Evolutionary conservation across 805 yeast genomes (phyloP).

Genomic region (Kodamaea neixiangensis): DNA sequence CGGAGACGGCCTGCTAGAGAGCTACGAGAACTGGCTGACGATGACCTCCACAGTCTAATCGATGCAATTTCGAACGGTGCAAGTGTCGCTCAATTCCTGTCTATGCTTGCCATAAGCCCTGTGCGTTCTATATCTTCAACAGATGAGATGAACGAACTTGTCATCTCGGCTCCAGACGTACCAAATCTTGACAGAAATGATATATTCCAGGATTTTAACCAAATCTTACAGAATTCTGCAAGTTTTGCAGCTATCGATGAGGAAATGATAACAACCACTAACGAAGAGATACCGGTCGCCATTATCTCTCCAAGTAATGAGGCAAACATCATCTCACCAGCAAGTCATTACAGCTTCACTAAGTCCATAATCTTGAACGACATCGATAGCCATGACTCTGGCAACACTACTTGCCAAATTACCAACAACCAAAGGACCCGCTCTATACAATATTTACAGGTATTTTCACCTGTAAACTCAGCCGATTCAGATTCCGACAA

Average conservation of each 20-base stretch:
- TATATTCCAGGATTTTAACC: neutral
- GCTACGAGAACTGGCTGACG: neutral
- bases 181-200: neutral
- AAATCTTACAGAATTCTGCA: slow-evolving; percentile 2
- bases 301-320: neutral
- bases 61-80: slow-evolving; percentile 7
- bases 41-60: slow-evolving; percentile 5
- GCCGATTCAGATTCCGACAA: neutral
- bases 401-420: neutral
- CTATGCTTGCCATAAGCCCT: neutral
- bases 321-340: neutral
- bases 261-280: neutral
- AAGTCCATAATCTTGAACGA: neutral
- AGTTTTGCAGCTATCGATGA: neutral
- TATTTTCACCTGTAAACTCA: neutral
- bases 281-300: neutral
- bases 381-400: neutral
- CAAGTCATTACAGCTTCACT: slow-evolving; percentile 5
- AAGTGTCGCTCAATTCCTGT: neutral
- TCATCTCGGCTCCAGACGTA: neutral
- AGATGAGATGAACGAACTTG: neutral
- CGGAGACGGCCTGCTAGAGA: neutral
- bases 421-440: neutral
- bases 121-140: neutral
- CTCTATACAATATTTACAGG: neutral